Conservation (phyloP, 169 alveolate genomes). For the Eimeria maxima region DNA sequence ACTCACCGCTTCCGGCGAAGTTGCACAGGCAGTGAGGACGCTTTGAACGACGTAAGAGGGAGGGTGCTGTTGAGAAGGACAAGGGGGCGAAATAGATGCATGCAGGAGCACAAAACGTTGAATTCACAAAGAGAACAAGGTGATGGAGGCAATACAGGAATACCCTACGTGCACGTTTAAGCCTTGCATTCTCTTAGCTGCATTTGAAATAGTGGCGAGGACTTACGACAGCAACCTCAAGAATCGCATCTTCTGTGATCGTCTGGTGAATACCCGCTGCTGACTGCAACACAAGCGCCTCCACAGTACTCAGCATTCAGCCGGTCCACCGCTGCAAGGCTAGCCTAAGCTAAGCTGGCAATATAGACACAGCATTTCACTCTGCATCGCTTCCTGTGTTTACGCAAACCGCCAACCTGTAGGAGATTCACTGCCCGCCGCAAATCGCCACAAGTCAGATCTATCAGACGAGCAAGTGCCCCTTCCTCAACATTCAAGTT, state of each 20-base stretch:
- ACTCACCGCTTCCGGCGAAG: constrained; percentile 72
- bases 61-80: constrained; percentile 55
- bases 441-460: constrained; percentile 82
- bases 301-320: neutral
- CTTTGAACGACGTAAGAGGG: constrained; percentile 75
- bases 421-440: constrained; percentile 82
- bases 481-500: neutral
- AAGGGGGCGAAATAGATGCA: no score
- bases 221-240: constrained; percentile 79
- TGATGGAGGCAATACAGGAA: neutral
- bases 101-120: neutral
- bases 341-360: no score
- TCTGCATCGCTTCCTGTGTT: neutral
- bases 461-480: constrained; percentile 71
- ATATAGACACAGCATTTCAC: neutral
- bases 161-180: neutral
- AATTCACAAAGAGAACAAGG: neutral
- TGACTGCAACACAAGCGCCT: constrained; percentile 46
- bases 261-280: constrained; percentile 75
- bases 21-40: constrained; percentile 77
- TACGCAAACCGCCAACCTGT: constrained; percentile 69
- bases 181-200: neutral
- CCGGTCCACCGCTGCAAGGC: no score
- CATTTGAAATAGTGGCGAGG: neutral
- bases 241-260: constrained; percentile 71